These are phyloP conservation scores for Jackrogersella multiformis DNA, from an alignment of 495 filamentous ascomycete genomes.

Conservation along the genomic window DNA sequence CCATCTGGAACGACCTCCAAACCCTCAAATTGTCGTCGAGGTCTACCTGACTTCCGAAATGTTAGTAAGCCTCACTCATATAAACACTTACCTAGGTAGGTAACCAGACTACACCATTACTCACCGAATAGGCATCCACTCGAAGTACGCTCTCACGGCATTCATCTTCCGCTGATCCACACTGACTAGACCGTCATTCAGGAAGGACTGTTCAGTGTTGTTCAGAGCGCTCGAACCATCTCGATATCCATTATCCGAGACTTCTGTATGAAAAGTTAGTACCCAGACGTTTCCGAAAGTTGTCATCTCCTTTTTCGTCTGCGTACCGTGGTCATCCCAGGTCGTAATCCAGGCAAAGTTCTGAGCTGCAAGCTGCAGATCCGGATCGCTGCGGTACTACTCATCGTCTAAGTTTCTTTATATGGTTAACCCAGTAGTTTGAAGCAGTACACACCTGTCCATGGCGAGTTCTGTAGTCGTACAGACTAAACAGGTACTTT, in stretches of 20 bases:
- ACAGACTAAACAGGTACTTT: slow-evolving; percentile 52
- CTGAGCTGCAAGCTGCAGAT: slow-evolving; percentile 65
- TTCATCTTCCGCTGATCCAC: slow-evolving; percentile 76
- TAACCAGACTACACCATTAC: neutral
- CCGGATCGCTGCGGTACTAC: slow-evolving; percentile 67
- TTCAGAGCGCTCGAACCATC: slow-evolving; percentile 64
- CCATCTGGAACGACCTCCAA: slow-evolving; percentile 73
- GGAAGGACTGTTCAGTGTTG: slow-evolving; percentile 70
- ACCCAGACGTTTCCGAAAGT: neutral
- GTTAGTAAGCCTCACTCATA: slow-evolving; percentile 5
- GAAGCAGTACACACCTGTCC: slow-evolving; percentile 37
- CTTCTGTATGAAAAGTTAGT: slow-evolving; percentile 46
- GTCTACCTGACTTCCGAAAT: slow-evolving; percentile 59
- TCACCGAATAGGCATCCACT: slow-evolving; percentile 69
- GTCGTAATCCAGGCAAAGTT: slow-evolving; percentile 73
- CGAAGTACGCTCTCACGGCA: slow-evolving; percentile 75
- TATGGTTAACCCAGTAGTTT: neutral
- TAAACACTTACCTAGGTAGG: no score
- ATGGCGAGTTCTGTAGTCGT: slow-evolving; percentile 66
- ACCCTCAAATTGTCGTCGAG: slow-evolving; percentile 77
- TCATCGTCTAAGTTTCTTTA: neutral
- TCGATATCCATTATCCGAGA: slow-evolving; percentile 69
- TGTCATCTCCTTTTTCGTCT: neutral
- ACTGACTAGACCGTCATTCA: slow-evolving; percentile 65
- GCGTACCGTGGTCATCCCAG: slow-evolving; percentile 72